Evolutionary conservation across 371 early-diverging fungal species (phyloP), one percentile per base, ranked within the genome.

Genomic region (Mucor velutinosus): DNA sequence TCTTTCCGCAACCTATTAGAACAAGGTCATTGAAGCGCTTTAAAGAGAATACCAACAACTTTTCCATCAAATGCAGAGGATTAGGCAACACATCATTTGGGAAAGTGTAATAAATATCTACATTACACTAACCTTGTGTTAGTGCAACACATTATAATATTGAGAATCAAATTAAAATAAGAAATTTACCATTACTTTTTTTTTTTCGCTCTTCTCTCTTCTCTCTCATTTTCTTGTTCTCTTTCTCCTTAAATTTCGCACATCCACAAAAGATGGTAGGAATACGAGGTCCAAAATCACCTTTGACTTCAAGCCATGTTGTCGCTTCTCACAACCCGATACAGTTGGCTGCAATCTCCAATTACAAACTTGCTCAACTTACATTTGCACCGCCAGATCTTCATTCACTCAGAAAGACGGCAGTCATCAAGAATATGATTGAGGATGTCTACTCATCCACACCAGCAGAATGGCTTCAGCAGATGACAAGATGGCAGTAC

Each of bases 41-140:
- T 58, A 90, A 87, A 69, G 86, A 86, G 39, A 75, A 75, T 27
- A 77, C 86, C 2, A 76, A 77, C 59, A 79, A 73, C 53, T 91
- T 91, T 65, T 86, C 89, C 5, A 77, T 84, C 39, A 86, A 86
- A 59, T 89, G 90, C 47, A 80, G 91, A 64, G 88, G 89, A 12
- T 70, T 91, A 37, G 85, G 86, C 19, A 86, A 83, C n/a, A 79
- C 85, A 7, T 72, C 74, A 11, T 87, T 77, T 75, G 79, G 78
- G 8, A 68, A 68, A 41, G 68, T 60, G 19, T 60, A 64, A 68
- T 30, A 64, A 64, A 59, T 25, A 39, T 6, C 15, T 32, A 56
- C 35, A 58, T 59, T 39, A 60, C 60, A 60, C 41, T 23, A 60
- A 60, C 45, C 25, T 41, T 41, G 41, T 39, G 60, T 60, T 60